phyloP scores from a whole-genome alignment of 148 eudicot species.

The Rhododendron ovatum region DNA sequence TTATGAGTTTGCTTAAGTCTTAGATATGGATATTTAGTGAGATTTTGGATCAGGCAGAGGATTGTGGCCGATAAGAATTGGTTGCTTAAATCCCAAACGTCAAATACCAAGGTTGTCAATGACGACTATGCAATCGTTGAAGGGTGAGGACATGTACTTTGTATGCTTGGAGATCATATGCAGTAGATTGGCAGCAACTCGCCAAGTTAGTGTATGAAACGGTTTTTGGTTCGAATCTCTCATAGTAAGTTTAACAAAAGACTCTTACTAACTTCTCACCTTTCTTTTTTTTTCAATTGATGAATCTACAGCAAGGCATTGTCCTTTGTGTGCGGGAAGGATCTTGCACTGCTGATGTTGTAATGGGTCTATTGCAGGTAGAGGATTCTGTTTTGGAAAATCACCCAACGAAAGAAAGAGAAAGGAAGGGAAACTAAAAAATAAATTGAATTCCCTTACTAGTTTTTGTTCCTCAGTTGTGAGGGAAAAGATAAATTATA shows the following conservation, averaged over 20 bases:
- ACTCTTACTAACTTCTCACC: not conserved
- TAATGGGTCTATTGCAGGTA: conserved; percentile 83
- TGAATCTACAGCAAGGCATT: conserved; percentile 42
- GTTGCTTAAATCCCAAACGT: conserved; percentile 42
- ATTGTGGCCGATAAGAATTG: conserved; percentile 56
- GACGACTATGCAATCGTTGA: conserved; percentile 57
- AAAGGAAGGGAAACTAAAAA: not conserved
- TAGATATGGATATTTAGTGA: conserved; percentile 5
- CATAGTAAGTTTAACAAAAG: not conserved
- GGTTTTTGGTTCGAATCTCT: not conserved
- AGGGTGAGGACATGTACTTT: conserved; percentile 64
- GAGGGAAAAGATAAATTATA: not conserved
- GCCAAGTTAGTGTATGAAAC: conserved; percentile 29
- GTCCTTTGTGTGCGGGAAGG: conserved; percentile 77
- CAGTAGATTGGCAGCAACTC: conserved; percentile 23
- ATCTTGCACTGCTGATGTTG: conserved; percentile 49
- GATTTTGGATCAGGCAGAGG: conserved; percentile 39
- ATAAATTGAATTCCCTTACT: not conserved
- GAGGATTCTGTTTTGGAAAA: not conserved
- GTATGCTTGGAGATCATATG: conserved; percentile 51
- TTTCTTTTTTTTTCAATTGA: not conserved
- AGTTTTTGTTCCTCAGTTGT: not conserved
- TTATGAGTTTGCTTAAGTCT: not conserved
- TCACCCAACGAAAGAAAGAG: not conserved
- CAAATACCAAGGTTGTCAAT: conserved; percentile 35